Conservation (phyloP, 306 rosid species). For the Sechiopsis laciniata region DNA sequence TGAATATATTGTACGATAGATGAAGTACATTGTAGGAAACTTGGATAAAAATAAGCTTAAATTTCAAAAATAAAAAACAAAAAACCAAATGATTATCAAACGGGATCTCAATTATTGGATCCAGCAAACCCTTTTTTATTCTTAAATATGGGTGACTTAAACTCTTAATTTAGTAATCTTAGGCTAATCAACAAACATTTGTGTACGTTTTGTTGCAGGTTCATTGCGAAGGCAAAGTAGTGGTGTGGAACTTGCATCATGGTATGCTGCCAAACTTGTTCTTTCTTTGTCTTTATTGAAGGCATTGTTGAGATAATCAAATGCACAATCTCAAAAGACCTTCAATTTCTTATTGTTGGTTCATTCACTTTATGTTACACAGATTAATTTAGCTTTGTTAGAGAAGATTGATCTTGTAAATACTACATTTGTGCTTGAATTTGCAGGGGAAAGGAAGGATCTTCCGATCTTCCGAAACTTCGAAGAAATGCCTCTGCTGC, state of each 20-base stretch:
- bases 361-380: background rate
- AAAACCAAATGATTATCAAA: too few relatives aligned
- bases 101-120: constrained; percentile 15
- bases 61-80: too few relatives aligned
- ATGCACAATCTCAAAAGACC: too few relatives aligned
- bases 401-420: background rate
- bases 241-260: constrained; percentile 53
- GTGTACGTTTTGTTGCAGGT: constrained; percentile 31
- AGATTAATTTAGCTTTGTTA: background rate
- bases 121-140: background rate
- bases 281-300: background rate
- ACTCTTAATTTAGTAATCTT: background rate
- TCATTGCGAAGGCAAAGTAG: constrained; percentile 63
- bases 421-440: constrained; percentile 2
- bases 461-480: constrained; percentile 48
- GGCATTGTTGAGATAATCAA: background rate
- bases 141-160: background rate
- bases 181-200: background rate
- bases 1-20: too few relatives aligned
- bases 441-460: constrained; percentile 52
- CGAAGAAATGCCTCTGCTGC: constrained; percentile 83
- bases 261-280: constrained; percentile 30
- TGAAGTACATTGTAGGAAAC: too few relatives aligned
- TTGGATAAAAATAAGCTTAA: too few relatives aligned
- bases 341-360: background rate